Percentiles rank a stretch among this genome's conserved stretches.
Conservation (phyloP, 2,329 filamentous ascomycete species). For the Arthroderma uncinatum region DNA sequence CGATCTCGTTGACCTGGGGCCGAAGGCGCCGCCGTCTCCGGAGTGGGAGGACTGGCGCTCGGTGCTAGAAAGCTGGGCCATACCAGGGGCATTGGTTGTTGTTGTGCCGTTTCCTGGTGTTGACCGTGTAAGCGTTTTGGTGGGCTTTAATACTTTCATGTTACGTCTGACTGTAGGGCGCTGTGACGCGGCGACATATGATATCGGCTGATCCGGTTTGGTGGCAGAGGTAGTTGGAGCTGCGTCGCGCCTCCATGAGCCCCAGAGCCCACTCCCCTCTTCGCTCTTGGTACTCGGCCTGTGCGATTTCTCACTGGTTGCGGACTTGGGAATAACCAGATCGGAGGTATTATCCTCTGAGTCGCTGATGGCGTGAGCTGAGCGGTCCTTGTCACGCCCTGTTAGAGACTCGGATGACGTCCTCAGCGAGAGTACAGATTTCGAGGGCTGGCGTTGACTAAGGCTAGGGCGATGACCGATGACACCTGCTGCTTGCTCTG, state of each 20-base stretch:
- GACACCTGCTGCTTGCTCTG: constrained; percentile 19
- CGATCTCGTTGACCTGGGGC: neutral
- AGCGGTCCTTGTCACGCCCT: constrained; percentile 16
- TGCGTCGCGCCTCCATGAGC: constrained; percentile 53
- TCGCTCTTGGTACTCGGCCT: constrained; percentile 19
- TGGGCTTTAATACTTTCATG: constrained; percentile 85
- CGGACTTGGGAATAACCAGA: constrained; percentile 18
- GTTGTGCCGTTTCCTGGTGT: constrained; percentile 8
- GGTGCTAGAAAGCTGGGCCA: neutral
- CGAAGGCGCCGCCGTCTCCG: neutral
- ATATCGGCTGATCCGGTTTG: constrained; percentile 20
- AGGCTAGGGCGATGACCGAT: constrained; percentile 23
- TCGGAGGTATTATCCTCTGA: constrained; percentile 13
- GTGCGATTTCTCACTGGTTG: constrained; percentile 22
- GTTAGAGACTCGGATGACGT: constrained; percentile 20
- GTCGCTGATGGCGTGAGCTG: constrained; percentile 12
- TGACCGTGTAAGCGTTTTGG: constrained; percentile 43
- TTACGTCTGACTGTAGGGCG: constrained; percentile 51
- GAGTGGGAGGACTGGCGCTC: neutral
- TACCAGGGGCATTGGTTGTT: neutral
- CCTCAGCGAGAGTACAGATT: constrained; percentile 20
- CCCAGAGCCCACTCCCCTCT: constrained; percentile 51
- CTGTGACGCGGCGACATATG: constrained; percentile 51
- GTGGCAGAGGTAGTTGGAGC: constrained; percentile 8
- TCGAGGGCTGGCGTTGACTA: constrained; percentile 17